These are phyloP conservation scores for Erythrophleum fordii DNA, from an alignment of 306 rosid genomes.

Conservation along the genomic window DNA sequence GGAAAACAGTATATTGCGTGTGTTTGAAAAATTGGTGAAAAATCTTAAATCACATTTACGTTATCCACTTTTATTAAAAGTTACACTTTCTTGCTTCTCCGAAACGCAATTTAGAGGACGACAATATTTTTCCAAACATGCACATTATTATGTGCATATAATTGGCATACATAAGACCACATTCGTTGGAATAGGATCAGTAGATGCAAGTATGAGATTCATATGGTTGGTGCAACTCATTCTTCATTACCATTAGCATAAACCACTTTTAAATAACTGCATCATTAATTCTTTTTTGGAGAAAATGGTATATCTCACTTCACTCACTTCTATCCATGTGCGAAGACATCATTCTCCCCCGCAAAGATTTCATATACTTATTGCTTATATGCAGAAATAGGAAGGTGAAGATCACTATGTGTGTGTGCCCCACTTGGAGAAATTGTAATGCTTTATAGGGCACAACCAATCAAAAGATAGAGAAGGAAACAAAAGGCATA, in stretches of 20 bases:
- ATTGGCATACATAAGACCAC: slow-evolving; percentile 8
- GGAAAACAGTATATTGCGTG: background rate
- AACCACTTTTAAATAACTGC: slow-evolving; percentile 21
- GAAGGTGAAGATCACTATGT: slow-evolving; percentile 41
- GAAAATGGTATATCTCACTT: slow-evolving; percentile 9
- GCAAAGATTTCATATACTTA: slow-evolving; percentile 36
- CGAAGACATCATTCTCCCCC: slow-evolving; percentile 45
- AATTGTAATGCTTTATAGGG: slow-evolving; percentile 15
- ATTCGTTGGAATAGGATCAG: slow-evolving; percentile 5
- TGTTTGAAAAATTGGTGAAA: too few species aligned
- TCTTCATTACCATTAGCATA: slow-evolving; percentile 5
- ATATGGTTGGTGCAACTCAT: slow-evolving; percentile 1
- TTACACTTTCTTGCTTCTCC: too few species aligned
- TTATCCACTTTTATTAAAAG: too few species aligned
- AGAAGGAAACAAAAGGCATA: slow-evolving; percentile 46
- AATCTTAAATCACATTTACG: too few species aligned
- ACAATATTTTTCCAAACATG: too few species aligned
- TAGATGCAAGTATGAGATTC: slow-evolving; percentile 9
- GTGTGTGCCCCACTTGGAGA: slow-evolving; percentile 43
- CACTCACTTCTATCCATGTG: slow-evolving; percentile 43
- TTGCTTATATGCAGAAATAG: slow-evolving; percentile 10
- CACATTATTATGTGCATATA: background rate
- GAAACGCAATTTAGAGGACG: too few species aligned
- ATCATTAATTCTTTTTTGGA: background rate
- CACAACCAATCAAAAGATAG: slow-evolving; percentile 46